Evolutionary conservation across 2,329 filamentous ascomycete species (phyloP).

Genomic region (Penicillium decumbens): DNA sequence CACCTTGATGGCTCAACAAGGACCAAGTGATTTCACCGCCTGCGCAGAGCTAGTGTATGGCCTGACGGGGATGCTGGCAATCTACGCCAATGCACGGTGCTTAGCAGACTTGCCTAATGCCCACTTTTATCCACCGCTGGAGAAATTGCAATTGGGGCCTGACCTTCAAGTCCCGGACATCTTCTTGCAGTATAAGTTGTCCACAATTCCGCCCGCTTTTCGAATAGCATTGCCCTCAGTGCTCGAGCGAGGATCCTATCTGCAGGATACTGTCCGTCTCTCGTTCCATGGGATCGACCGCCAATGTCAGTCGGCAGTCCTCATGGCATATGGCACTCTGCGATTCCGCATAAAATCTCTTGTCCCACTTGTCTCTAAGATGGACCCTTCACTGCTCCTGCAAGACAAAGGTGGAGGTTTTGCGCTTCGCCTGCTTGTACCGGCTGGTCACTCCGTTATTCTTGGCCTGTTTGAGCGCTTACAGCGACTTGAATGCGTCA

Average conservation of each 20-base stretch:
- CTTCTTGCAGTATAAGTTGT: constrained; percentile 31
- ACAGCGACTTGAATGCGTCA: constrained; percentile 37
- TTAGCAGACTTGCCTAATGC: constrained; percentile 28
- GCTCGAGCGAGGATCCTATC: constrained; percentile 24
- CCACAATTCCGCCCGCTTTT: constrained; percentile 29
- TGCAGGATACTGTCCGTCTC: constrained; percentile 36
- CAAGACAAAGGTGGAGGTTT: constrained; percentile 33
- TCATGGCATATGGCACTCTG: constrained; percentile 37
- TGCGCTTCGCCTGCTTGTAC: constrained; percentile 36
- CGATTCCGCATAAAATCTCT: constrained; percentile 26
- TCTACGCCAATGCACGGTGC: constrained; percentile 36
- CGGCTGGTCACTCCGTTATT: constrained; percentile 36
- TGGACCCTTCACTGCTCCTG: constrained; percentile 32
- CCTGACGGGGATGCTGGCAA: constrained; percentile 36
- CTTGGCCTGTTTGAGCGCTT: constrained; percentile 34
- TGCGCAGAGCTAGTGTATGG: constrained; percentile 35
- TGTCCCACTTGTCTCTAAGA: constrained; percentile 23
- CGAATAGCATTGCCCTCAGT: constrained; percentile 28
- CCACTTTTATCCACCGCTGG: constrained; percentile 27
- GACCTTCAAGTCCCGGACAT: constrained; percentile 34
- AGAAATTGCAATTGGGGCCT: constrained; percentile 29
- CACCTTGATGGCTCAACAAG: constrained; percentile 20
- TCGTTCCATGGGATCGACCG: constrained; percentile 38
- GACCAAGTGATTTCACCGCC: constrained; percentile 24
- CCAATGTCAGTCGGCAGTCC: constrained; percentile 28